Percentiles rank a stretch among this genome's conserved stretches.
Conservation (phyloP, 148 eudicot genomes). For the Chenopodium suecicum region DNA sequence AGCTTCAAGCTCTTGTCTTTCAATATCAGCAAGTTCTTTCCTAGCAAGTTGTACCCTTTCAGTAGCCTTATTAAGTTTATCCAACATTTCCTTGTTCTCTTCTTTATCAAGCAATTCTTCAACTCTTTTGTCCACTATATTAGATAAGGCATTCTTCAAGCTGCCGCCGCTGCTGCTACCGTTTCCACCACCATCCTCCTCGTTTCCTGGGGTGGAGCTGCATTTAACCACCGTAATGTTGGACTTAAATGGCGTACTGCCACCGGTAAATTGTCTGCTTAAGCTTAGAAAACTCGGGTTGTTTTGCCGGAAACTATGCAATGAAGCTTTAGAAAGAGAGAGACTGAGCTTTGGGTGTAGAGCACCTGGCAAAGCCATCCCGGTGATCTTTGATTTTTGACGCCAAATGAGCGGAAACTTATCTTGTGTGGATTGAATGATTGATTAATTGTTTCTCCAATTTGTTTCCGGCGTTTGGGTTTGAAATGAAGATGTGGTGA, state of each 20-base stretch:
- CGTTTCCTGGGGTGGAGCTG: constrained; percentile 26
- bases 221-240: constrained; percentile 30
- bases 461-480: not conserved
- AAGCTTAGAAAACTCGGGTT: not conserved
- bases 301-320: not conserved
- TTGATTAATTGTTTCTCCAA: not conserved
- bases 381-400: not conserved
- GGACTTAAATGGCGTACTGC: not conserved
- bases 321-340: constrained; percentile 16
- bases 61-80: constrained; percentile 63
- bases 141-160: constrained; percentile 50
- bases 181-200: constrained; percentile 12
- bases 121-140: constrained; percentile 62
- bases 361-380: constrained; percentile 16
- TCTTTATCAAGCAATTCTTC: constrained; percentile 57
- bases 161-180: constrained; percentile 9
- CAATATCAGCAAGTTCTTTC: constrained; percentile 64
- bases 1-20: constrained; percentile 71
- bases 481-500: not conserved
- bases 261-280: not conserved
- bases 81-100: constrained; percentile 69
- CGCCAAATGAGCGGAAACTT: not conserved
- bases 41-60: constrained; percentile 73
- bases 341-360: constrained; percentile 16
- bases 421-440: not conserved